These are phyloP conservation scores for Eucalyptus sp. DNA, from an alignment of 345 rosid species.

Conservation along the genomic window DNA sequence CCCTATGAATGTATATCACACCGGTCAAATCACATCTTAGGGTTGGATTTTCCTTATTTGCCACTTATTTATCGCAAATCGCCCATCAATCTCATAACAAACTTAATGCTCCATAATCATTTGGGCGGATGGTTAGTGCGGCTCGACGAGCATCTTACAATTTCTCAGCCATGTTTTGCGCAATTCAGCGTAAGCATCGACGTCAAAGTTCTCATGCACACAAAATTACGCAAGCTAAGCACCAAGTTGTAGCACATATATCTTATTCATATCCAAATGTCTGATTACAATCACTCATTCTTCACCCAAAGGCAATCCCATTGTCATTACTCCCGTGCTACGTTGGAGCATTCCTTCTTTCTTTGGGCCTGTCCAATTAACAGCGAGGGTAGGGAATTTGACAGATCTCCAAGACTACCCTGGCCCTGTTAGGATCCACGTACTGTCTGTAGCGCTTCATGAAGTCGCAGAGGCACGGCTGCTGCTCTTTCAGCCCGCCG, in stretches of 20 bases:
- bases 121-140: not conserved
- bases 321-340: not conserved
- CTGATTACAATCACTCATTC: not conserved
- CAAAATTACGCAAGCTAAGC: not conserved
- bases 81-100: not conserved
- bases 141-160: not conserved
- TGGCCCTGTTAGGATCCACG: not conserved
- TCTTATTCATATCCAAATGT: not conserved
- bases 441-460: not conserved
- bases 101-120: not conserved
- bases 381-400: not conserved
- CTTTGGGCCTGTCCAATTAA: not conserved
- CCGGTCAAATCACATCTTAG: not conserved
- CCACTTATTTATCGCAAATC: not conserved
- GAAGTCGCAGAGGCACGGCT: not conserved
- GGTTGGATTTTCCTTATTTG: not conserved
- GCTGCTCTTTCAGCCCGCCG: not conserved
- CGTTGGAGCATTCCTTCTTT: not conserved
- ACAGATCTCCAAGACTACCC: not conserved
- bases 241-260: not conserved
- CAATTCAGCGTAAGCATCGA: not conserved
- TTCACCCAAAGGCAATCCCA: not conserved
- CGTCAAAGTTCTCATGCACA: not conserved
- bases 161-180: not conserved
- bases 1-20: not conserved